phyloP scores from a whole-genome alignment of 2,329 filamentous ascomycete species.

The Sclerotinia nivalis region DNA sequence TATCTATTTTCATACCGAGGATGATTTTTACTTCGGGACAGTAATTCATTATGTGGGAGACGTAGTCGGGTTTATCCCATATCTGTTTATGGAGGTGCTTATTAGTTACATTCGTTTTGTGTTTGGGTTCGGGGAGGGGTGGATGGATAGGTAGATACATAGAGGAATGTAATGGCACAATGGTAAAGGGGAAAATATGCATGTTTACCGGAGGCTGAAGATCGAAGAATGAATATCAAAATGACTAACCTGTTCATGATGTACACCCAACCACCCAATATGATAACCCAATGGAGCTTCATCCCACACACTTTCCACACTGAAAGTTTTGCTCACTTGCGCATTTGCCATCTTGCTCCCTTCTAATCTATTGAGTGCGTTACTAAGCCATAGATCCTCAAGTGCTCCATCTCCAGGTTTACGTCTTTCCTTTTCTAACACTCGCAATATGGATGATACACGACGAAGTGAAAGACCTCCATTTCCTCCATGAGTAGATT shows the following conservation, averaged over 20 bases:
- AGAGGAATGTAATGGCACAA: no score
- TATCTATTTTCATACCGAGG: constrained; percentile 57
- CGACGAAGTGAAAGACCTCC: constrained; percentile 56
- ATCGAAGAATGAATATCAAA: not conserved
- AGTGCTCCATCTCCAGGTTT: constrained; percentile 50
- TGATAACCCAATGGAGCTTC: constrained; percentile 58
- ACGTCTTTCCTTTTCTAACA: constrained; percentile 53
- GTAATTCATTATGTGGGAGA: constrained; percentile 54
- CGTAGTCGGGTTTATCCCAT: constrained; percentile 49
- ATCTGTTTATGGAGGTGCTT: constrained; percentile 42
- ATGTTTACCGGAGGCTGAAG: not conserved
- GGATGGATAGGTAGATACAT: no score
- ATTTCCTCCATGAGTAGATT: constrained; percentile 50
- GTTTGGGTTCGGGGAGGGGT: no score
- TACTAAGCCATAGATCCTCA: constrained; percentile 58
- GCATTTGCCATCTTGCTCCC: constrained; percentile 50
- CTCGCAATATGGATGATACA: constrained; percentile 51
- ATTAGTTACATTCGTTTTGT: not conserved
- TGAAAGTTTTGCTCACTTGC: constrained; percentile 46
- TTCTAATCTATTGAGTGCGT: constrained; percentile 50
- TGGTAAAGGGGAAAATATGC: not conserved
- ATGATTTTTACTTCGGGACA: constrained; percentile 58
- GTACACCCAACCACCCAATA: constrained; percentile 48
- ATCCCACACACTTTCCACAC: constrained; percentile 52
- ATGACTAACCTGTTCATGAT: constrained; percentile 22